These are phyloP conservation scores for Colletotrichum graminicola DNA, from an alignment of 2,329 filamentous ascomycete species.

Conservation along the genomic window DNA sequence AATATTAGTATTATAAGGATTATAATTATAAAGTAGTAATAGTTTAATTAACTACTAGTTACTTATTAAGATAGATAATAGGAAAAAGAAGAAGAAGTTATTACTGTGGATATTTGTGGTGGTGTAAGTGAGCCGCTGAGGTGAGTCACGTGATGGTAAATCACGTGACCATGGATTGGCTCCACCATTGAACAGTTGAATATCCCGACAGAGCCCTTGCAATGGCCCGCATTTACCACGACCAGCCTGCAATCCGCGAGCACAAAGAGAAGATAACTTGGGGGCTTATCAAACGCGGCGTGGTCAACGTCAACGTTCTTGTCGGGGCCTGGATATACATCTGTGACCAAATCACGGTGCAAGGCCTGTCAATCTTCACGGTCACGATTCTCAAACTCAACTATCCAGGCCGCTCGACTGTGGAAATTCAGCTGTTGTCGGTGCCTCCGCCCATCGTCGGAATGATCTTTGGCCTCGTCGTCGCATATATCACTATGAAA, in stretches of 20 bases:
- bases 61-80: too few relatives aligned
- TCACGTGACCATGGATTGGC: too few relatives aligned
- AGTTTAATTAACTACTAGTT: too few relatives aligned
- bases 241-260: slow-evolving; percentile 46
- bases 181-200: too few relatives aligned
- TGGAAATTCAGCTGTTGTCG: slow-evolving; percentile 47
- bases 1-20: too few relatives aligned
- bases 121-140: too few relatives aligned
- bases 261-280: slow-evolving; percentile 44
- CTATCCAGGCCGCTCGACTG: slow-evolving; percentile 45
- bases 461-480: slow-evolving; percentile 44
- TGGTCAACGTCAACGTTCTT: slow-evolving; percentile 46
- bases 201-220: too few relatives aligned
- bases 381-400: slow-evolving; percentile 69
- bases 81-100: too few relatives aligned
- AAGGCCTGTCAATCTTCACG: slow-evolving; percentile 74
- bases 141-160: too few relatives aligned
- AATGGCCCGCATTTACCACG: slow-evolving; percentile 72
- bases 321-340: slow-evolving; percentile 46
- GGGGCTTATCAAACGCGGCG: slow-evolving; percentile 42
- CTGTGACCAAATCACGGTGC: slow-evolving; percentile 65
- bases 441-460: slow-evolving; percentile 46
- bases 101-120: too few relatives aligned
- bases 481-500: slow-evolving; percentile 48
- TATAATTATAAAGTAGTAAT: too few relatives aligned